Evolutionary conservation across 2,329 filamentous ascomycete species (phyloP), one percentile per base, ranked within the genome.

Genomic region (Paraconiothyrium sp.): DNA sequence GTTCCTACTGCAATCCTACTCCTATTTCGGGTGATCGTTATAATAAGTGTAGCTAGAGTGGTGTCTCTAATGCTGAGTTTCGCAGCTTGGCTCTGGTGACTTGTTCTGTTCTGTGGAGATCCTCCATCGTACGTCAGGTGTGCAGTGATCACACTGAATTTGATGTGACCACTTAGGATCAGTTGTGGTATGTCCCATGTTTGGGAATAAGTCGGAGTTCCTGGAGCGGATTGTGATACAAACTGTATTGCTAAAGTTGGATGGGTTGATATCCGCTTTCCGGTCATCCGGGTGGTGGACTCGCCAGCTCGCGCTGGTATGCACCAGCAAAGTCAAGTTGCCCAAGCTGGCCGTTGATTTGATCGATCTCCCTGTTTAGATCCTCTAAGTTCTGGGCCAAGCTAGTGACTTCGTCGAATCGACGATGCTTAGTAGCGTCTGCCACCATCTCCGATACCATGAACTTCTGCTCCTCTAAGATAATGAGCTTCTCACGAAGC

Each of bases 391-490:
- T 97, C 60, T 89, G 85, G 4, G 89, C 89, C 59, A 97, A 80
- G 11, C 92, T 92, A 59, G 88, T 87, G 2, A 96, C 92, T 78
- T 97, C 94, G 72, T 97, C 94, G 68, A 97, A 96, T 61, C 92
- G 89, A 32, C 92, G 84, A 11, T 91, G 87, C 46, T 89, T 90
- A 51, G 90, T 90, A 0, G 93, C 92, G 62, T 90, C 88, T 8
- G 87, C 87, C 48, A 97, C 88, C 93, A 97, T 97, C 69, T 92
- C 89, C 41, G 89, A 88, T 0, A 97, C 93, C 79, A 97, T 88
- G 78, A 96, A 97, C 66, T 89, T 90, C 77, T 97, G 94, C 79
- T 97, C 94, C 76, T 97, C 93, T 0, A 97, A 84, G 7, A 97
- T 90, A 34, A 95, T 91, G 13, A 97, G 81, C 4, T 89, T 84